Base-by-base conservation (phyloP, 805 yeast species). In the Kodamaea leandrae region DNA sequence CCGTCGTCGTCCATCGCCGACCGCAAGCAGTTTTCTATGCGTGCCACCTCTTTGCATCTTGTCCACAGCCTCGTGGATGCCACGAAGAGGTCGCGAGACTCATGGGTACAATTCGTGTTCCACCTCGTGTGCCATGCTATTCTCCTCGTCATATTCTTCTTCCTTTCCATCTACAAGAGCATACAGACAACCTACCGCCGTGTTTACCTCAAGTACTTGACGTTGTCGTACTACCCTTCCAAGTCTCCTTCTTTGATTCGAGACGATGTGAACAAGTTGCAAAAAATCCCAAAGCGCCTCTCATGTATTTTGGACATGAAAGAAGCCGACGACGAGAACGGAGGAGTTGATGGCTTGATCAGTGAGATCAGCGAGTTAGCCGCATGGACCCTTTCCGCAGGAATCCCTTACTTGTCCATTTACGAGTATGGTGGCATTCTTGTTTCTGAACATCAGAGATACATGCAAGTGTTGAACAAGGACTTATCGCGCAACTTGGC, bases 331-430 rank as follows among this genome's bases (percentile, higher is more conserved):
- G 91, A 82, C 51, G 95, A 87, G 52, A 91, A 89, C 45, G 96
- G 96, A 23, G 97, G 97, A 2, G 61, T 83, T 32, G 86, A 83
- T 45, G 96, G 95, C 0, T 68, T 91, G 32, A 70, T 90, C 52
- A 80, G 78, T 49, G 86, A 86, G 52, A 75, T 83, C 4, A 77
- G 90, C 35, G 96, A 90, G 53, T 48, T 90, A 26, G 74, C 80
- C 1, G 81, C 93, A 4, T 93, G 99, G 99, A 75, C 88, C 28
- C 60, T 87, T n/a, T 83, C 95, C 24, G 80, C 91, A n/a, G 96
- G 96, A 2, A 78, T 89, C 37, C 78, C 80, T 29, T 65, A 70
- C 44, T 68, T 91, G 45, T 72, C 84, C 3, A 69, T 93, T 32
- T 91, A 87, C 66, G 98, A 93, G 62, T 76, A 76, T 54, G 80